Evolutionary conservation across 2,329 filamentous ascomycete genomes (phyloP), one percentile per base, ranked within the genome.

Genomic region (Aschersonia sp.): DNA sequence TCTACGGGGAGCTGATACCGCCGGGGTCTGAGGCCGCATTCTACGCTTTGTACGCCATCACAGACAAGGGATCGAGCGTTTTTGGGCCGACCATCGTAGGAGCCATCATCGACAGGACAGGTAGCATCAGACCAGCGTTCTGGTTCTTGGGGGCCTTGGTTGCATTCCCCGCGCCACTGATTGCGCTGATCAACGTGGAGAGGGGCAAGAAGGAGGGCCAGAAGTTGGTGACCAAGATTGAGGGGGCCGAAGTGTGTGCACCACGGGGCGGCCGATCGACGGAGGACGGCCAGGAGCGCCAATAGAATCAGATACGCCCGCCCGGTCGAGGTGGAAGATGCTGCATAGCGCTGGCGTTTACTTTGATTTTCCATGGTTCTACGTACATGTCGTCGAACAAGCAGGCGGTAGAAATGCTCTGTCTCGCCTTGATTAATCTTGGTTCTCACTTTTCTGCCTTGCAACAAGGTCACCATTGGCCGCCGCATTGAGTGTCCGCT

Each of bases 61-160:
- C 92, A 2, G 92, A 98, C 63, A 98, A 98, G 64, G 89, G 90
- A 1, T 92, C 85, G 29, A 94, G 86, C 60, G 73, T 97, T 2
- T 96, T 98, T 63, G 92, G 92, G 0, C 92, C 92, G 0, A 85
- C 87, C 0, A 90, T 98, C 60, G 92, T 98, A 0, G 92, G 89
- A 1, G 79, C 81, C 10, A 95, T 98, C 54, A 95, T 92, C 10
- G 89, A 97, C 64, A 78, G 71, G 46, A 83, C 83, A 31, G 85
- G 85, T 5, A 81, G 85, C 55, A 90, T 92, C 50, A 75, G 86
- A 45, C 85, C 85, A 6, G 89, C 90, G 1, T 98, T 98, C 63
- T 88, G 85, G 73, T 98, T 98, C 61, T 70, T 98, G 41, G 87
- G 87, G 0, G 71, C 80, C 5, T 68, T 98, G n/a, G 85, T 98